Base-by-base conservation (phyloP, 768 basidiomycete genomes). In the Rhodotorula babjevae region DNA sequence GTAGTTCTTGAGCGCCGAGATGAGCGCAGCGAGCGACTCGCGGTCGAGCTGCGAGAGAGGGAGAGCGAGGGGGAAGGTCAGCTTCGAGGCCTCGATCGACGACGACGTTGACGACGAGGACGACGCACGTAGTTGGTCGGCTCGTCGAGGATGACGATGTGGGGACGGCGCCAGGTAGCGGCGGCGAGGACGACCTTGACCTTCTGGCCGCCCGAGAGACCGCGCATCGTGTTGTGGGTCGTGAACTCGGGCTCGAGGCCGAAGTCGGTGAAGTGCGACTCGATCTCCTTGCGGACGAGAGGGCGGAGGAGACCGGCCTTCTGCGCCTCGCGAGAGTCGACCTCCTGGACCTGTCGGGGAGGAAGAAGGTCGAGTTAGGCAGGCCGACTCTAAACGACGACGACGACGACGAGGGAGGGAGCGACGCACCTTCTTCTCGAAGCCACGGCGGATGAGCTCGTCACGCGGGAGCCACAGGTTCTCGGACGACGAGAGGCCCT, bases 211-310 rank as follows among this genome's bases (percentile, higher is more conserved):
- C 95, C 95, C 21, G 92, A 94, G 61, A 97, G 84, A 63, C 95
- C 94, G 50, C 94, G 87, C 96, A 98, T 99, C 78, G 90, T 90
- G 87, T 98, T 99, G 87, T 99, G 96, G 36, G 92, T 92, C 76
- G 95, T 93, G 82, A 99, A 98, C 85, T 98, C 96, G 74, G 96
- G 85, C 84, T 99, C 96, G 79, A 99, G 91, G 84, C 96, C 93
- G 79, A 98, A 97, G 86, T 98, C 95, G 73, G 91, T 92, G 78
- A 98, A 95, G 87, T 97, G 96, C 81, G 93, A 90, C 25, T 95
- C 95, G 73, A 97, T 95, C 83, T 97, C 93, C 85, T 94, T 94
- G 84, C 96, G 93, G 81, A 99, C 96, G 73, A 99, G 91, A 77
- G 96, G 65, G 90, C 94, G 83, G 94, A 92, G 61, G 93, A 85